phyloP scores from a whole-genome alignment of 2,329 filamentous ascomycete genomes.

The Ceratocystis colombiana region DNA sequence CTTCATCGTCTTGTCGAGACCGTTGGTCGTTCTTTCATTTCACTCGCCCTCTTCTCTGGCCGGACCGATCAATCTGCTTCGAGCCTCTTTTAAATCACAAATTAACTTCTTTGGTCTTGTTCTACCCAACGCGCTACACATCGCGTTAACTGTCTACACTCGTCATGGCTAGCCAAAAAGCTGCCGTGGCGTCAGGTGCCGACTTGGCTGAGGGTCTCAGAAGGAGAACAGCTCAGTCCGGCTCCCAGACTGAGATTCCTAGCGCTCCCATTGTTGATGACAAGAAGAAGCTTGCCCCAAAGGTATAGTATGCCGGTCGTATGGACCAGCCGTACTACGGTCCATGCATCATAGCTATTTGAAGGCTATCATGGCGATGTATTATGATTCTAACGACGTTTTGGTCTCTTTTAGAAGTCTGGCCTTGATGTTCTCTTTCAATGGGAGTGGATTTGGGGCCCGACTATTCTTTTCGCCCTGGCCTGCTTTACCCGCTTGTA shows the following conservation, averaged over 20 bases:
- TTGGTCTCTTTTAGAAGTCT: conserved; percentile 37
- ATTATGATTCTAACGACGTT: conserved; percentile 11
- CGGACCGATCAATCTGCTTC: background rate
- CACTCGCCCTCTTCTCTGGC: background rate
- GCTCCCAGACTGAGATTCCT: conserved; percentile 18
- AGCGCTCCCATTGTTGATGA: conserved; percentile 40
- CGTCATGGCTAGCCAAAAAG: conserved; percentile 46
- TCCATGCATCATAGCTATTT: background rate
- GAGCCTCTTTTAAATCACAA: background rate
- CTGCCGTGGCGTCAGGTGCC: conserved; percentile 50
- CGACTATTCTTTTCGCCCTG: conserved; percentile 50
- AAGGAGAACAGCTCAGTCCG: conserved; percentile 40
- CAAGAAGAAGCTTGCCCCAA: conserved; percentile 49
- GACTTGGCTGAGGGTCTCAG: conserved; percentile 48
- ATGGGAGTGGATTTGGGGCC: conserved; percentile 53
- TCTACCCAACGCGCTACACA: conserved; percentile 9
- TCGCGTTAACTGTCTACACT: background rate
- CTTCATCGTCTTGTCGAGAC: conserved; percentile 6
- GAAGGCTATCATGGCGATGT: background rate
- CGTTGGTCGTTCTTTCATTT: conserved; percentile 13
- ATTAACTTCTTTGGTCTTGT: background rate
- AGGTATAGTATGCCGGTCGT: conserved; percentile 35
- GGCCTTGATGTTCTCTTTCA: conserved; percentile 53
- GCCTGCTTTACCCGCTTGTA: conserved; percentile 58
- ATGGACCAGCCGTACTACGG: background rate